Base-by-base conservation (phyloP, 352 stramenopile species). In the Phytopythium delawarense region DNA sequence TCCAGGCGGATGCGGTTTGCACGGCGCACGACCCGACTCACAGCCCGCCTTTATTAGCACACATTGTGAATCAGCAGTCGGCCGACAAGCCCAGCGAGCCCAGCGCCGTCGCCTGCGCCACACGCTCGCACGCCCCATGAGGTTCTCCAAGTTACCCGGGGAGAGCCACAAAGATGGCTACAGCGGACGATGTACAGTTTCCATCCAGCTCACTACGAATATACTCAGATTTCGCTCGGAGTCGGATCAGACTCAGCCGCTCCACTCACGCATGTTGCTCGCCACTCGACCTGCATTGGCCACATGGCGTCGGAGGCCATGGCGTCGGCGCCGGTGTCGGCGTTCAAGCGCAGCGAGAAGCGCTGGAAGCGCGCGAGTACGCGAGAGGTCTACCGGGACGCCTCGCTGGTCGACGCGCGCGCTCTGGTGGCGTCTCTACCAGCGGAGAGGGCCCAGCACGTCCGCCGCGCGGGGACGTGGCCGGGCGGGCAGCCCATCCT, bases 331-430 rank as follows among this genome's bases (percentile, higher is more conserved):
- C 57, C 60, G 60, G 62, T 66, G 64, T 61, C 64, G 44, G 64
- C 73, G 62, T 93, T 89, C 77, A 92, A 92, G 70, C 46, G 67
- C 23, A 77, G 64, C 51, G 84, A 93, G 70, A 93, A 93, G 81
- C 81, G 81, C 42, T 93, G 82, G 77, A 89, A 86, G 70, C 63
- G 63, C 37, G 61, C 74, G 39, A 70, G 61, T 1, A 55, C 65
- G 5, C 63, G 59, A 21, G 62, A 81, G 3, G 45, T 81, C 35
- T 58, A 56, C 21, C 40, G 44, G 0, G 73, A 88, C n/a, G 45
- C 59, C 7, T 44, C 70, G 6, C 44, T 91, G 18, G 44, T 91
- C 9, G 75, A 91, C 54, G 61, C 81, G 20, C 71, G 59, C 5
- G 40, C 64, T 12, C 69, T 87, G 35, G 62, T 54, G 35, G 5